Evolutionary conservation across 441 rosid genomes (phyloP), one percentile per base, ranked within the genome.

Genomic region (Isatis lusitanica): DNA sequence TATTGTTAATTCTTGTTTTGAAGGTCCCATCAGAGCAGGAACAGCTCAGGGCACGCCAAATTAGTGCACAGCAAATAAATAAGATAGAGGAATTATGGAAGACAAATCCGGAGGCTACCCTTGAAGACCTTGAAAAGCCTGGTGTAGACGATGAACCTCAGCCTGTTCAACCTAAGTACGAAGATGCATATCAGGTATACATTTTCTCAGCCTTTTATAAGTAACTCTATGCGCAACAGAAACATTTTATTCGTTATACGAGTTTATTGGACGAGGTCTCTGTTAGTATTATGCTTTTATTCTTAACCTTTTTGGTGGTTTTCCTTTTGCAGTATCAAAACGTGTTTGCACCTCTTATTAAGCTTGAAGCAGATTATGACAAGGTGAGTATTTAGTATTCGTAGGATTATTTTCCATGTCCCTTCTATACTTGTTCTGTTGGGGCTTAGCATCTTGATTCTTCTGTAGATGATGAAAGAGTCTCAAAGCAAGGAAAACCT

Each of bases 341-440:
- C 83, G 99, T 96, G 43, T 96, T 96, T 83, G 99, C 99, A n/a
- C 98, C 99, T 5, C 96, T 96, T 12, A 96, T 96, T 66, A 96
- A 96, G 89, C 98, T 93, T 47, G 99, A 96, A 87, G 99, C 98
- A 71, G 99, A 96, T 84, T 96, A 96, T 84, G 98, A 93, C 85
- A 93, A 96, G 80, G 98, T 96, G 78, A 71, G 85, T 53, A 64
- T 60, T 60, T 52, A 44, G 61, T 39, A 16, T 48, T 58, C 66
- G 9, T 66, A 13, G 60, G 43, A 72, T 8, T 48, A n/a, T 10
- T n/a, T 71, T 53, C 48, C 9, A 9, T 38, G 39, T 39, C n/a
- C 21, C 51, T 55, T 36, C 26, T 58, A 30, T 35, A 1, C 33
- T 18, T 56, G 38, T 48, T 24, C 2, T 64, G 53, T 15, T 4